Evolutionary conservation across 2,329 filamentous ascomycete genomes (phyloP).

Genomic region (Arthrobotrys sinensis): DNA sequence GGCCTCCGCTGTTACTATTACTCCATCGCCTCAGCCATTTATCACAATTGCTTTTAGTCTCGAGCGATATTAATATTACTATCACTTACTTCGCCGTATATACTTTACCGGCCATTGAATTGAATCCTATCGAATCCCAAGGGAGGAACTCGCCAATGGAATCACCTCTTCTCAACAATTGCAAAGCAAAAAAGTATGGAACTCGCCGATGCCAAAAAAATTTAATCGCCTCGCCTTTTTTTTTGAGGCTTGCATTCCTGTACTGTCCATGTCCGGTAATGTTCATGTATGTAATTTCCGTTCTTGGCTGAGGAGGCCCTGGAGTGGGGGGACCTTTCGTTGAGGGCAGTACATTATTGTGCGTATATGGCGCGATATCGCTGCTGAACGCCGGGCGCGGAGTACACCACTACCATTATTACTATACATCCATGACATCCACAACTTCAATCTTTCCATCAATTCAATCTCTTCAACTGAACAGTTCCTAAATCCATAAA

Average conservation of each 20-base stretch:
- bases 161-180: conserved; percentile 41
- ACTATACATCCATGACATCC: not conserved
- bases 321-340: conserved; percentile 3
- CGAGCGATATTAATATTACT: conserved; percentile 2
- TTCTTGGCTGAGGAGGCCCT: not conserved
- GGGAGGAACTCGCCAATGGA: conserved; percentile 48
- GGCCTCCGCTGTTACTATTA: not conserved
- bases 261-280: too few species aligned
- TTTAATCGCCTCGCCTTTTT: too few species aligned
- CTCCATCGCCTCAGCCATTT: not conserved
- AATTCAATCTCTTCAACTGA: conserved; percentile 1
- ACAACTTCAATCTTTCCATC: not conserved
- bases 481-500: too few species aligned
- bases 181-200: too few species aligned
- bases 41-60: conserved; percentile 3
- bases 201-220: conserved; percentile 40
- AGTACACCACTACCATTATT: not conserved
- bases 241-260: too few species aligned
- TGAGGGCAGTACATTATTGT: too few species aligned
- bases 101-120: too few species aligned
- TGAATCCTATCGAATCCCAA: not conserved
- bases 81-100: conserved; percentile 10
- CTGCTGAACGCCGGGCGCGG: conserved; percentile 8
- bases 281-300: too few species aligned
- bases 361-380: conserved; percentile 13